phyloP scores from a whole-genome alignment of 352 stramenopile genomes.

The Pythium apleroticum region DNA sequence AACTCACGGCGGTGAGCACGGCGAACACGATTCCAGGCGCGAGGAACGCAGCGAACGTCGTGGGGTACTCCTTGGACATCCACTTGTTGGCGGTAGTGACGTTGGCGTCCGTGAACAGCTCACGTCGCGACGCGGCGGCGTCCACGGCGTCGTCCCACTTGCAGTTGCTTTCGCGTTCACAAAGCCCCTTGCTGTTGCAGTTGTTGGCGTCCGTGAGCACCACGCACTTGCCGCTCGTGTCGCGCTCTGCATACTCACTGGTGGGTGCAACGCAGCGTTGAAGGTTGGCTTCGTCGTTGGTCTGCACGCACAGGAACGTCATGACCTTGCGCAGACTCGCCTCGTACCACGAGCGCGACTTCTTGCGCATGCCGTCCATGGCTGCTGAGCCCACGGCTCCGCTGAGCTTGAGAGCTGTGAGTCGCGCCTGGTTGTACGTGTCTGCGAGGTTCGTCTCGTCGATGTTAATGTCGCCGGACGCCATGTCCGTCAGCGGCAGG shows the following conservation, averaged over 20 bases:
- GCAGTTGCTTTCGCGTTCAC: slow-evolving; percentile 77
- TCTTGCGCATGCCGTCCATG: slow-evolving; percentile 73
- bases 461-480: slow-evolving; percentile 54
- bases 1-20: slow-evolving; percentile 57
- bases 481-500: slow-evolving; percentile 53
- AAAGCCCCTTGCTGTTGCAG: slow-evolving; percentile 61
- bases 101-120: slow-evolving; percentile 59
- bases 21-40: slow-evolving; percentile 72
- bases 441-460: slow-evolving; percentile 55
- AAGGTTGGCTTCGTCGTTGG: slow-evolving; percentile 39
- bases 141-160: slow-evolving; percentile 71
- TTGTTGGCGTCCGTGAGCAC: slow-evolving; percentile 43
- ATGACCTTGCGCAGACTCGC: slow-evolving; percentile 60
- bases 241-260: slow-evolving; percentile 47
- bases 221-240: slow-evolving; percentile 57
- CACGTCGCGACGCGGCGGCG: slow-evolving; percentile 36
- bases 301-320: slow-evolving; percentile 73
- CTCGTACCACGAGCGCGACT: slow-evolving; percentile 67
- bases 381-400: slow-evolving; percentile 53
- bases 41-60: slow-evolving; percentile 63
- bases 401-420: slow-evolving; percentile 69
- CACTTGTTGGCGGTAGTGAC: slow-evolving; percentile 58
- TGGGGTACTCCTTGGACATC: slow-evolving; percentile 68
- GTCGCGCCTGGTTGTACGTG: slow-evolving; percentile 67
- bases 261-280: slow-evolving; percentile 56